Evolutionary conservation across 2,329 filamentous ascomycete genomes (phyloP), one percentile per base, ranked within the genome.

Genomic region (Epichloe coenophiala): DNA sequence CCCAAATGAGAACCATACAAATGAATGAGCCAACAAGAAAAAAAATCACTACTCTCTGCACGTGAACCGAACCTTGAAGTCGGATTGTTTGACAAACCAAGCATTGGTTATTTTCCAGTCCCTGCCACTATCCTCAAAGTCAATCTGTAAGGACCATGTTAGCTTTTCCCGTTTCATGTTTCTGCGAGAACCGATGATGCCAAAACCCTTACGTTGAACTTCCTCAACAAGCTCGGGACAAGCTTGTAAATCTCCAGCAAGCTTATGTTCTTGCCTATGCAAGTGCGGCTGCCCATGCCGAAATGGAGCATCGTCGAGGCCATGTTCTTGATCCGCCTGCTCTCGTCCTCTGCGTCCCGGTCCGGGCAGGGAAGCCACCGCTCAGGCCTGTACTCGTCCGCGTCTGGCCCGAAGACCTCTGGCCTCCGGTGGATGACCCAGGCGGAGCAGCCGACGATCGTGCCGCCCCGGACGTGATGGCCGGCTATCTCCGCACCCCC

Each of bases 181-280:
- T 7, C 19, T 21, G 19, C 19, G 19, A 21, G 27, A 31, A 3
- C 27, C 27, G 8, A 31, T 31, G 3, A 21, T 9, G 9, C 38
- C 7, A 27, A 27, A 27, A 5, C 6, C 4, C 38, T 39, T 4
- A 39, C 38, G 17, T 39, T 17, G 38, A 39, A 39, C 11, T 11
- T 39, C 38, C 38, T 39, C 17, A 39, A 11, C n/a, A 1, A 17
- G 38, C 38, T 39, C 15, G 70, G 70, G 2, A 73, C 60, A 13
- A 72, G 50, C 55, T 71, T 73, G 3, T 59, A 61, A 44, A 73
- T 69, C 57, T 73, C 70, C 17, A 73, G 50, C 41, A 68, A 57
- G 5, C 67, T 66, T 23, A 73, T 65, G 49, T 74, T 67, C 45
- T 65, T 65, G 2, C 71, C 71, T 31, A 73, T 59, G 52, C 71